These are phyloP conservation scores for Citrus maxima DNA, from an alignment of 345 rosid species.

Conservation along the genomic window DNA sequence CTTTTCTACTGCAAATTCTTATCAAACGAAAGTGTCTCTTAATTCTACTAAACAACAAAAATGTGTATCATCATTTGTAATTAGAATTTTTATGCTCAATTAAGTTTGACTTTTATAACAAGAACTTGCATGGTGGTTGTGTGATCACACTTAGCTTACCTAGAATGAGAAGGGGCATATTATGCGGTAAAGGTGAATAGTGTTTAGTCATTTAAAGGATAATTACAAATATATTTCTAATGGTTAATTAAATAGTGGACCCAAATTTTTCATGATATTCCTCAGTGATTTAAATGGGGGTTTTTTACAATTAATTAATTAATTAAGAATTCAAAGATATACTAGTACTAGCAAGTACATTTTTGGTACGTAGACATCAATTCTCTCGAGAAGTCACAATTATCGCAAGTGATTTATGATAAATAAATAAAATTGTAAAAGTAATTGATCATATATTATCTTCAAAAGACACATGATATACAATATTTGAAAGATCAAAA, in stretches of 20 bases:
- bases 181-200: background rate
- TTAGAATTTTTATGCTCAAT: background rate
- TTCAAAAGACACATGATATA: too few species aligned
- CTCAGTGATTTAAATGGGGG: too few species aligned
- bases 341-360: too few species aligned
- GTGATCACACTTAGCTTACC: background rate
- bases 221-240: background rate
- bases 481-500: too few species aligned
- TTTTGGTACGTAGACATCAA: rapidly evolving
- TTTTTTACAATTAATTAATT: too few species aligned
- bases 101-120: background rate
- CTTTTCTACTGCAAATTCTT: background rate
- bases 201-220: background rate
- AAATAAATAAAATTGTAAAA: too few species aligned
- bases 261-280: too few species aligned
- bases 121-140: background rate
- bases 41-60: background rate
- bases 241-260: too few species aligned
- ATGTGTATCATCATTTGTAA: background rate
- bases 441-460: too few species aligned
- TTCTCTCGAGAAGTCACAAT: too few species aligned
- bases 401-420: too few species aligned
- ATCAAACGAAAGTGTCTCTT: background rate
- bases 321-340: too few species aligned
- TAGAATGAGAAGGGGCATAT: background rate